Percentiles rank a stretch among this genome's conserved stretches.
These are phyloP conservation scores for Sphaerulina vaccinii DNA, from an alignment of 2,329 filamentous ascomycete species.

Conservation along the genomic window DNA sequence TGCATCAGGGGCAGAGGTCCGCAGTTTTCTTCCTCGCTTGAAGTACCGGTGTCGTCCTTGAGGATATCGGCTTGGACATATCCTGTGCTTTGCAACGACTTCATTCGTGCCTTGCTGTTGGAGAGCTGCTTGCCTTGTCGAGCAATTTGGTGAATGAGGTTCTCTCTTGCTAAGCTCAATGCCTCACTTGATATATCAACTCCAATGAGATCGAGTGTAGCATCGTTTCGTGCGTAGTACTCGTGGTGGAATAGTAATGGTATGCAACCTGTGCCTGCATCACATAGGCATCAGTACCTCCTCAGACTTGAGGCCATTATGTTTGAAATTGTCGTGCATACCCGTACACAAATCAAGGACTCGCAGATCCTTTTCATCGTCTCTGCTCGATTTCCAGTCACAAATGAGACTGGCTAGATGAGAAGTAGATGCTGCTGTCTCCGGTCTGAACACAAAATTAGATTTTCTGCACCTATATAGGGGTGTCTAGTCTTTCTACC, in stretches of 20 bases:
- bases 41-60: not conserved
- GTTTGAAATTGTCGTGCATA: not conserved
- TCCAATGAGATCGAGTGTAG: slow-evolving; percentile 57
- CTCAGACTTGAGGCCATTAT: not conserved
- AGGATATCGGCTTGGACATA: slow-evolving; percentile 41
- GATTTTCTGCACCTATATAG: slow-evolving; percentile 14
- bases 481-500: slow-evolving; percentile 47
- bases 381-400: slow-evolving; percentile 9
- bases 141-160: slow-evolving; percentile 44
- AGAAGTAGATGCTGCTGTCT: slow-evolving; percentile 46
- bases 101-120: slow-evolving; percentile 4
- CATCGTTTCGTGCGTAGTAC: slow-evolving; percentile 40
- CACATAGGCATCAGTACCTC: not conserved
- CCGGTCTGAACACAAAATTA: slow-evolving; percentile 39
- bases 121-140: slow-evolving; percentile 44
- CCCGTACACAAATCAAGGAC: slow-evolving; percentile 84
- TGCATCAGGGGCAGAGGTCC: slow-evolving; percentile 13
- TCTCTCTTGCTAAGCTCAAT: slow-evolving; percentile 63
- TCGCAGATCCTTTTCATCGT: slow-evolving; percentile 43
- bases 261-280: slow-evolving; percentile 74
- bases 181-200: slow-evolving; percentile 71
- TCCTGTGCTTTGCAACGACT: slow-evolving; percentile 25
- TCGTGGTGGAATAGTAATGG: slow-evolving; percentile 70
- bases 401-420: slow-evolving; percentile 36
- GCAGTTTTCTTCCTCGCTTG: not conserved